Conservation (phyloP, 2,329 filamentous ascomycete species). For the Aureobasidium sp. region DNA sequence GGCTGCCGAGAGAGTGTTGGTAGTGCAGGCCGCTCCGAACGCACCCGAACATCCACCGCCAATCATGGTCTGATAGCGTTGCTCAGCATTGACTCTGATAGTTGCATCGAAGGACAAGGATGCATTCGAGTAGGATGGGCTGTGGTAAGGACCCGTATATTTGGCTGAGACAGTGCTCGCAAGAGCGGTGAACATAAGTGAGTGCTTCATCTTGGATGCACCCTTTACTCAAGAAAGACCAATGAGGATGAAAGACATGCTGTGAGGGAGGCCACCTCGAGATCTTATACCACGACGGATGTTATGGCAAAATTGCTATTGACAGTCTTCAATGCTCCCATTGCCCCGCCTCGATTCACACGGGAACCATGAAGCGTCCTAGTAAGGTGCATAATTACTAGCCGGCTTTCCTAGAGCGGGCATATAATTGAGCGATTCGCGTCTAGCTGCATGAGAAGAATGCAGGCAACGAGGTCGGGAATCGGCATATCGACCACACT, state of each 20-base stretch:
- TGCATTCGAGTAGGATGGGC: neutral
- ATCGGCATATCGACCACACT: neutral
- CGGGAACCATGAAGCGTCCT: neutral
- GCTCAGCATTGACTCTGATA: slow-evolving; percentile 19
- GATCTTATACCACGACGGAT: neutral
- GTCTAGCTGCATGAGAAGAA: neutral
- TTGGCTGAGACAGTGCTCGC: neutral
- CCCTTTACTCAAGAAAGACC: neutral
- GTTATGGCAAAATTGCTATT: neutral
- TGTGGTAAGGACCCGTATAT: neutral
- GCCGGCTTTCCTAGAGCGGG: neutral
- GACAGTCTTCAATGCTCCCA: neutral
- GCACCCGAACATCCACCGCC: slow-evolving; percentile 23
- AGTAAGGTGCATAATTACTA: neutral
- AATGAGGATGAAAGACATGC: neutral
- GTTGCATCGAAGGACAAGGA: slow-evolving; percentile 16
- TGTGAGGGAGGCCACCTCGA: neutral
- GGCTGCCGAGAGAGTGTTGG: slow-evolving; percentile 16
- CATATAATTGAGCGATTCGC: neutral
- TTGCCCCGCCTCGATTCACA: neutral
- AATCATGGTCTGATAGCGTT: slow-evolving; percentile 21
- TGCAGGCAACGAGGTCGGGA: neutral
- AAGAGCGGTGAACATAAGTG: neutral
- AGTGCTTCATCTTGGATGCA: neutral
- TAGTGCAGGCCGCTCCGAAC: slow-evolving; percentile 21